Evolutionary conservation across 2,329 filamentous ascomycete species (phyloP).

Genomic region (Aspergillus carbonarius): DNA sequence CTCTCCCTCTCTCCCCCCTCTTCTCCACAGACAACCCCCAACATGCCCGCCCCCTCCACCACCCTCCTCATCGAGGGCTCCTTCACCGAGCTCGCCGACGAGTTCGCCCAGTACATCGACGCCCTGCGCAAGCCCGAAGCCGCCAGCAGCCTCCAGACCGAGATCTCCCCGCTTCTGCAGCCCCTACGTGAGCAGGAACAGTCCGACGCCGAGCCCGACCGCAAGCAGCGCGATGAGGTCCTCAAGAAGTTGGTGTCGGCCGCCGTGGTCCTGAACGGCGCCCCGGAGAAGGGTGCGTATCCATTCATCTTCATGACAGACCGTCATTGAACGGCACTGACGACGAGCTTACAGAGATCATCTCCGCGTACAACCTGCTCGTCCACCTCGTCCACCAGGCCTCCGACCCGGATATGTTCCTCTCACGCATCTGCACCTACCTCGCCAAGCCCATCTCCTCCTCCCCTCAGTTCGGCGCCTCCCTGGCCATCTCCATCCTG

Average conservation of each 20-base stretch:
- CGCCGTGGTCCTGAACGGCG: slow-evolving; percentile 72
- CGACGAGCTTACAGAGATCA: slow-evolving; percentile 65
- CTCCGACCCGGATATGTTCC: slow-evolving; percentile 78
- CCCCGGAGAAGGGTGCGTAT: slow-evolving; percentile 75
- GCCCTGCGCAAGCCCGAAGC: slow-evolving; percentile 69
- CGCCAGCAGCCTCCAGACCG: slow-evolving; percentile 55
- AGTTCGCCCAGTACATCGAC: slow-evolving; percentile 94
- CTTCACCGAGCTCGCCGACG: slow-evolving; percentile 88
- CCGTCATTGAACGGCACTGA: slow-evolving; percentile 8
- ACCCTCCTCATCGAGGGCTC: slow-evolving; percentile 80
- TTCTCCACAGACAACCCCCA: slow-evolving; percentile 13
- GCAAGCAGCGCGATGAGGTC: slow-evolving; percentile 72
- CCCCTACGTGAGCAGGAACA: slow-evolving; percentile 55
- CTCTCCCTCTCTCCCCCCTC: slow-evolving; percentile 11
- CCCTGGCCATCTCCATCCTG: slow-evolving; percentile 83
- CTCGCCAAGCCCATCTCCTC: slow-evolving; percentile 82
- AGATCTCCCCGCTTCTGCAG: slow-evolving; percentile 68
- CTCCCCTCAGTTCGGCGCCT: slow-evolving; percentile 79
- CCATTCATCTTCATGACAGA: background rate
- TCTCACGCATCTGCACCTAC: slow-evolving; percentile 84
- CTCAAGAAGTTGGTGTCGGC: slow-evolving; percentile 86
- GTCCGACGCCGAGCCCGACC: slow-evolving; percentile 53
- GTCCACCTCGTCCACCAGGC: slow-evolving; percentile 89
- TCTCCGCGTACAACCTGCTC: slow-evolving; percentile 93
- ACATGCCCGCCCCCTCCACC: slow-evolving; percentile 61